Base-by-base conservation (phyloP, 1,284 basidiomycete species). In the Trichosporon faecale region DNA sequence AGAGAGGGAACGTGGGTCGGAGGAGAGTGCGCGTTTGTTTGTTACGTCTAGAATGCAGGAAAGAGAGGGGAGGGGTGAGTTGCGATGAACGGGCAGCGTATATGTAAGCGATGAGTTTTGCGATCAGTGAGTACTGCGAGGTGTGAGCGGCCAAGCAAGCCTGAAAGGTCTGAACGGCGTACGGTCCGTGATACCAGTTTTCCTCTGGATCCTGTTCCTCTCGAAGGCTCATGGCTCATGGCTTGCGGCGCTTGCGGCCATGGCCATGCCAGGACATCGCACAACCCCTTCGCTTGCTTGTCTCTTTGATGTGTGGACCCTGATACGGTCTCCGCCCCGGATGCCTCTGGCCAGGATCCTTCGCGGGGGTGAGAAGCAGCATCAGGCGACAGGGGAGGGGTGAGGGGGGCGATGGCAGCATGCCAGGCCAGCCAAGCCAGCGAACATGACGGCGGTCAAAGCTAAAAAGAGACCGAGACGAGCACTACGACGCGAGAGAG, bases 381-480 rank as follows among this genome's bases (percentile, higher is more conserved):
- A 25, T 9, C 7, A 25, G 49, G 21, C 6, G 21, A 25, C 11
- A 46, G 16, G 18, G 44, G 21, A 3, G 5, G 40, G 40, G 16
- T 14, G 40, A 46, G 18, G n/a, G 44, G n/a, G 3, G 14, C 37
- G 44, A 21, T 46, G 49, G 23, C 23, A 21, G 49, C 21, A 52
- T 52, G n/a, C 23, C 21, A 25, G n/a, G 49, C 23, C 49, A 52
- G 21, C 49, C 46, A 52, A n/a, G 49, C 11, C 23, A 52, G 21
- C 49, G 49, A 52, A 23, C 21, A 52, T 52, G 49, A 52, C 49
- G 49, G 49, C 23, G 49, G 49, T 23, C 49, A 52, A 12, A 52
- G 49, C 49, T 52, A 52, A 52, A 52, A 52, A 52, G 21, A 44
- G 49, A 52, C 49, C 49, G n/a, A 52, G 49, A 52, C 49, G 49